phyloP scores from a whole-genome alignment of 73 alveolate genomes.

The Tetrahymena malaccensis region DNA sequence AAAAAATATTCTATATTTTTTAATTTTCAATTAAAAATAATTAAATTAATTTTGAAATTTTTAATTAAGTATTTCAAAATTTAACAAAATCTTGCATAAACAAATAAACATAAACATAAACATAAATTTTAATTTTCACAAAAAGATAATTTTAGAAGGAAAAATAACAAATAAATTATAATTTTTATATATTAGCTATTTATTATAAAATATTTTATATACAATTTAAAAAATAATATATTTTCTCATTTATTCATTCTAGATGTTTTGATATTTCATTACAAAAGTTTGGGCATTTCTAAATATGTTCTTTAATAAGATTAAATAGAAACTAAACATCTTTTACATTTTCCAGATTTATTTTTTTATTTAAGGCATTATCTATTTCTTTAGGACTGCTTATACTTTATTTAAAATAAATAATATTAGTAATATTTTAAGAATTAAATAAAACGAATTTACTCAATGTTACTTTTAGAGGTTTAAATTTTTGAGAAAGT shows the following conservation, averaged over 20 bases:
- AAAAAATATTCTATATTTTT: no score
- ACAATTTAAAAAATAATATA: background rate
- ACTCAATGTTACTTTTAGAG: background rate
- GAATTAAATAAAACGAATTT: background rate
- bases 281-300: background rate
- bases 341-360: background rate
- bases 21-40: no score
- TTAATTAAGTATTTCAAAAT: no score
- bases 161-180: no score
- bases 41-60: no score
- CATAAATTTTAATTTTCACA: no score
- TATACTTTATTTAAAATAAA: background rate
- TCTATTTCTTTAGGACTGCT: background rate
- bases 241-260: background rate
- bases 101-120: no score
- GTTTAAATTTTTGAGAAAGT: background rate
- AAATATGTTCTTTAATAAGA: background rate
- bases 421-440: no score
- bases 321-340: background rate
- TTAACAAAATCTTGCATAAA: no score
- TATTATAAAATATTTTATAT: no score
- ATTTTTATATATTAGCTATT: no score
- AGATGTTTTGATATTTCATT: background rate
- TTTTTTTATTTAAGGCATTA: background rate
- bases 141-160: background rate